Evolutionary conservation across 73 alveolate species (phyloP).

Genomic region (Symbiodinium natans): DNA sequence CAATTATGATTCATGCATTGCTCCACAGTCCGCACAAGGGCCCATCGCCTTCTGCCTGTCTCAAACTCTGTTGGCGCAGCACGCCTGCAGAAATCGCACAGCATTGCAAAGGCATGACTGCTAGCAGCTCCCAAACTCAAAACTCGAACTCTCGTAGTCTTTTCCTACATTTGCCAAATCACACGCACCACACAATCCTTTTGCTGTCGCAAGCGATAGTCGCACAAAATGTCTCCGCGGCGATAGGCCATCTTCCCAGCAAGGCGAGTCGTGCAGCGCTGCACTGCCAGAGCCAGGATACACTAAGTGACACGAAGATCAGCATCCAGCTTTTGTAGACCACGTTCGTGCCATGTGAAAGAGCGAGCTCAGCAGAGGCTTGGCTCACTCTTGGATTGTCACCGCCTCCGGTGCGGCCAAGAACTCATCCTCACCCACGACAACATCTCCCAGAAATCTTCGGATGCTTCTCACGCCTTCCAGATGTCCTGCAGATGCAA

Average conservation of each 20-base stretch:
- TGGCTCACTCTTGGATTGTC: not conserved
- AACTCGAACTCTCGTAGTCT: no score
- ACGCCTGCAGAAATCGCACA: not conserved
- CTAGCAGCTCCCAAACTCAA: no score
- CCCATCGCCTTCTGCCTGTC: not conserved
- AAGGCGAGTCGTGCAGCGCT: not conserved
- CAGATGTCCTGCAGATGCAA: constrained; percentile 22
- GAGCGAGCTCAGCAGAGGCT: no score
- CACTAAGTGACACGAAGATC: not conserved
- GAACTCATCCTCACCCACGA: constrained; percentile 54
- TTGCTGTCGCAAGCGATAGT: no score
- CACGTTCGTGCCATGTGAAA: not conserved
- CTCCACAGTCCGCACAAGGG: no score
- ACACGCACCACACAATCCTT: no score
- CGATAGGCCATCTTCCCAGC: not conserved
- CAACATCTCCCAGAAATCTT: constrained; percentile 61
- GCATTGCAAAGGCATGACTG: no score
- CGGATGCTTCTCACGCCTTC: constrained; percentile 42
- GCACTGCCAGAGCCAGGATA: not conserved
- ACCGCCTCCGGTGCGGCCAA: not conserved
- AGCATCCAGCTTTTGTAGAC: not conserved
- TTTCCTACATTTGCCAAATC: no score
- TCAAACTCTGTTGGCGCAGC: not conserved
- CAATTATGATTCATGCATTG: no score
- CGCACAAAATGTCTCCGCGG: not conserved